Evolutionary conservation across 1,284 basidiomycete genomes (phyloP), one percentile per base, ranked within the genome.

Genomic region (Phellopilus nigrolimitatus): DNA sequence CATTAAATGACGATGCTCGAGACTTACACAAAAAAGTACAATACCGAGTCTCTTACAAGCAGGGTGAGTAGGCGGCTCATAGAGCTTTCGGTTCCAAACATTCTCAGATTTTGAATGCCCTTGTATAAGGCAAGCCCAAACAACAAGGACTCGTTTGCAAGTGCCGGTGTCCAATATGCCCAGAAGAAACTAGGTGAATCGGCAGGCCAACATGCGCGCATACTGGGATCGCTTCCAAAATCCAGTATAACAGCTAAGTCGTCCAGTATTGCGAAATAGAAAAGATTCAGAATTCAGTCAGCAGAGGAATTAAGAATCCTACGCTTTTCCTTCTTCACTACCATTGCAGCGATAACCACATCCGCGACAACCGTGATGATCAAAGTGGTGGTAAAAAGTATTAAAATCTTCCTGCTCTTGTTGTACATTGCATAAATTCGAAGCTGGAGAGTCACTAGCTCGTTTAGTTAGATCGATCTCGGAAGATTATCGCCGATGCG

Each of bases 371-470:
- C 8, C 10, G 42, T 10, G 7, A 10, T 10, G 17, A 19, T 22
- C 15, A 44, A n/a, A 15, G 13, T 15, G 17, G 13, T 15, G 21
- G 42, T 7, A 4, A 44, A 12, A 6, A 44, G 7, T 13, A 44
- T 31, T 15, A 44, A 15, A 28, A 44, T 44, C 5, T 15, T 24
- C 4, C 42, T 13, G 42, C n/a, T 28, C 25, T 30, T 44, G n/a
- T 15, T 19, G 17, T 44, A 44, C 25, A 44, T 44, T 28, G 42
- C 42, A 30, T 44, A 44, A 15, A 44, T 12, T n/a, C 42, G 22
- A 28, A 44, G 12, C n/a, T 24, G 13, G n/a, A 44, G 25, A 27
- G 25, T 30, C 42, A 15, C 42, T 44, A 17, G 12, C 28, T 12
- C 6, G 28, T 6, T 30, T 12, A 12, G 7, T 7, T 17, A 15